Evolutionary conservation across 441 rosid genomes (phyloP).

Genomic region (Mallotus japonicus): DNA sequence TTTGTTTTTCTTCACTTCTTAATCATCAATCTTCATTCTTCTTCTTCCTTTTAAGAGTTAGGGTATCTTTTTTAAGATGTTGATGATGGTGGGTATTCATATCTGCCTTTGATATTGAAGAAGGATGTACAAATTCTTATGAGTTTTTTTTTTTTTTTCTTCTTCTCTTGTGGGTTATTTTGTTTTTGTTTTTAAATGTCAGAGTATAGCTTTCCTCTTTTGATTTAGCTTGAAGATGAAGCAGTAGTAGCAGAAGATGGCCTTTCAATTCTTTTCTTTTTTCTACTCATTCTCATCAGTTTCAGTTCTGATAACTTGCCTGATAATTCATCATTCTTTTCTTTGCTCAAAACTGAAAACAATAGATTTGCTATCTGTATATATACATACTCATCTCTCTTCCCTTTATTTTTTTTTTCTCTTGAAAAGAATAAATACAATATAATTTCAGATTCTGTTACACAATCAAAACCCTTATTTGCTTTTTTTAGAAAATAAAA

Average conservation of each 20-base stretch:
- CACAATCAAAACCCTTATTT: constrained; percentile 6
- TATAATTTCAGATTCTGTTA: neutral
- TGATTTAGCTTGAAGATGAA: constrained; percentile 29
- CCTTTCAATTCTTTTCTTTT: constrained; percentile 9
- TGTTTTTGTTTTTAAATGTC: neutral
- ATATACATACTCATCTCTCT: neutral
- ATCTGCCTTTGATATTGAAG: constrained; percentile 37
- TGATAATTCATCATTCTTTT: constrained; percentile 21
- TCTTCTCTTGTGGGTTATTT: constrained; percentile 12
- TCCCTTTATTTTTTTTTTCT: neutral
- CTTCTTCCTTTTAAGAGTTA: constrained; percentile 24
- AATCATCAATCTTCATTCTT: constrained; percentile 33
- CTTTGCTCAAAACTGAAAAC: constrained; percentile 10
- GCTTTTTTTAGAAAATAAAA: neutral
- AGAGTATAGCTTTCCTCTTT: neutral
- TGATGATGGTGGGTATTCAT: constrained; percentile 25
- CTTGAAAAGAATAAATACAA: neutral
- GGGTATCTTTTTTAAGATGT: constrained; percentile 24
- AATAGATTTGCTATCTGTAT: neutral
- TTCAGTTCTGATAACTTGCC: constrained; percentile 31
- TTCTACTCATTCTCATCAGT: neutral
- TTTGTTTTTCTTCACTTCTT: constrained; percentile 17
- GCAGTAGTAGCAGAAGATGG: constrained; percentile 20
- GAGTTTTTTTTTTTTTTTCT: constrained; percentile 12
- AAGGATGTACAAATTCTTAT: constrained; percentile 47